Evolutionary conservation across 305 asterid genomes (phyloP).

Genomic region (Salvia sclarea): DNA sequence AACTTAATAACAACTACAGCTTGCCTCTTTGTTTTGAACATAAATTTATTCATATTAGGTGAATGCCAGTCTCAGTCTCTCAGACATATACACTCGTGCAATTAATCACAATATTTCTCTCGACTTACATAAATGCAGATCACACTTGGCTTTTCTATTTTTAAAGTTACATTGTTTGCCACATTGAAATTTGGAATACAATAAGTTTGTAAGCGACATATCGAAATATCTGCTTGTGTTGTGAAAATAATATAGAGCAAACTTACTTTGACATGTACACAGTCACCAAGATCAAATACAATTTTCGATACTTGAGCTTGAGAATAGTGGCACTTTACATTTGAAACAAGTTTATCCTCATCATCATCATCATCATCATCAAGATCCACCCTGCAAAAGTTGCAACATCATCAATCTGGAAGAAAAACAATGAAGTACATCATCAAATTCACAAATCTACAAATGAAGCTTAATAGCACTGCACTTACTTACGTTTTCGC

Average conservation of each 20-base stretch:
- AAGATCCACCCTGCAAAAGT: conserved; percentile 27
- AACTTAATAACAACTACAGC: not conserved
- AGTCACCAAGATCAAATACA: conserved; percentile 66
- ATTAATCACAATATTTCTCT: not conserved
- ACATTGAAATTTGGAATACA: not conserved
- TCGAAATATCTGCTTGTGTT: not conserved
- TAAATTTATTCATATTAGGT: not conserved
- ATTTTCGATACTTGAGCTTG: conserved; percentile 56
- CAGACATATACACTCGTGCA: not conserved
- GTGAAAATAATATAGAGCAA: not conserved
- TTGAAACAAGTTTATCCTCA: conserved; percentile 45
- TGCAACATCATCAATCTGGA: conserved; percentile 25
- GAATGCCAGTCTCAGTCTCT: not conserved
- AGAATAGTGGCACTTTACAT: conserved; percentile 62
- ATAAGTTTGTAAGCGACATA: not conserved
- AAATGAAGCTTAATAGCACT: conserved; percentile 27
- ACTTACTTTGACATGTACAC: conserved; percentile 69
- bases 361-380: conserved; percentile 33
- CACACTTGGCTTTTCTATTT: not conserved
- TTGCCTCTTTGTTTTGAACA: not conserved
- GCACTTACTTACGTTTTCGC: conserved; percentile 39
- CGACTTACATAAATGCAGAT: not conserved
- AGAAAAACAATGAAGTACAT: not conserved
- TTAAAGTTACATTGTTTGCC: not conserved
- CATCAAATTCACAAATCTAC: conserved; percentile 17